Evolutionary conservation across 2,329 filamentous ascomycete genomes (phyloP), one percentile per base, ranked within the genome.

Genomic region (Aaosphaeria arxii): DNA sequence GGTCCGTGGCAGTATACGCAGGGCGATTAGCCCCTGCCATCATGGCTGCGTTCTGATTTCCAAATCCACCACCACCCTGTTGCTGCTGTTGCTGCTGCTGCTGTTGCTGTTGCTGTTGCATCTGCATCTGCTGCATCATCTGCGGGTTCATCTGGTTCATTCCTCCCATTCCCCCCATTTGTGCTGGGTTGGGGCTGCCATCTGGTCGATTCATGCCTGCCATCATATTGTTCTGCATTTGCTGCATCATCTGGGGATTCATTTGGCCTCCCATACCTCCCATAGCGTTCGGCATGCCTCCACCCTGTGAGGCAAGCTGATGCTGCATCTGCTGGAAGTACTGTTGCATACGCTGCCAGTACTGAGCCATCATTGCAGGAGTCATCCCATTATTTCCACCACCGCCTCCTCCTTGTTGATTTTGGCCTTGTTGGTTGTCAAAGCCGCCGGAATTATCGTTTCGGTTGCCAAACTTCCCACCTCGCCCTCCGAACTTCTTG

Each of bases 341-440:
- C 69, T 96, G 89, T 72, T 99, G 94, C 92, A 99, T 97, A 42
- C 91, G 85, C 70, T 96, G 90, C 84, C 94, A 95, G 74, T 97
- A 96, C 70, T 96, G 91, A 2, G 94, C 94, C 91, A 97, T 96
- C 77, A 95, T 86, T 64, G 96, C 91, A 1, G 92, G 92, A 17
- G 89, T 95, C 88, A 97, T 95, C 53, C 87, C 86, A 30, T 43
- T 31, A 7, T 44, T 17, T 64, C 74, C 71, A 30, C 51, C 61
- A 43, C 58, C 63, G 48, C 67, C 70, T 11, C 50, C 54, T 32
- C 56, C 62, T 51, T 68, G 67, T 47, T 75, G 74, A 43, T 71
- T 71, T 50, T 74, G 72, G 50, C 71, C 70, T 40, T 78, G 74
- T 52, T 82, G 77, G 46, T 72, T 70, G 38, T 72, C 70, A 50